Evolutionary conservation across 345 rosid species (phyloP), one percentile per base, ranked within the genome.

Genomic region (Eucalyptus coolabah): DNA sequence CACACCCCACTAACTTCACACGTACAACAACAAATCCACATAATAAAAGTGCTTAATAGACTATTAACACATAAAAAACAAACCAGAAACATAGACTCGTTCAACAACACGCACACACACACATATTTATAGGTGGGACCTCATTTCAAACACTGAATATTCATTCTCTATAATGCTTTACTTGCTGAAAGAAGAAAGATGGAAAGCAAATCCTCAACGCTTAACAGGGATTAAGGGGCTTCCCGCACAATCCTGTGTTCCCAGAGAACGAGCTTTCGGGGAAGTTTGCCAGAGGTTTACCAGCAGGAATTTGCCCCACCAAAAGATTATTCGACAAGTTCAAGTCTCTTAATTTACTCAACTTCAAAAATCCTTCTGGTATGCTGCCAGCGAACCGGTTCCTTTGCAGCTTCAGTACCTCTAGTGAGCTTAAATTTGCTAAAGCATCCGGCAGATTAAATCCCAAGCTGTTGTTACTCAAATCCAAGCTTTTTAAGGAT

Each of bases 171-270:
- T 87, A 37, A 32, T 12, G 47, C 49, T 54, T 37, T 54, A 17
- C 45, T 37, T 34, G 32, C 60, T 23, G 88, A 54, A 54, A 54
- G 49, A 53, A 47, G 50, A 51, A 49, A 77, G 83, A 77, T 77
- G 83, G 47, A 63, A 50, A 19, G 18, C 56, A 49, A 9, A 82
- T 59, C 11, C 19, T 86, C 23, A 88, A 88, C 50, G 82, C 90
- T 87, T 91, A 85, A 85, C 95, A 95, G 28, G 95, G 94, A 88
- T 88, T 13, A 44, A 94, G 95, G 30, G 96, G 95, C 85, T 93
- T 93, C 88, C 95, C 96, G 23, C 96, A 95, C 90, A 95, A 91
- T 44, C 93, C 96, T 91, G 42, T 91, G 92, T 93, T 95, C 87
- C 96, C 94, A 8, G 91, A 85, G 87, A 90, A 95, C 32, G 93